Evolutionary conservation across 306 rosid species (phyloP).

Genomic region (Arachis stenosperma): DNA sequence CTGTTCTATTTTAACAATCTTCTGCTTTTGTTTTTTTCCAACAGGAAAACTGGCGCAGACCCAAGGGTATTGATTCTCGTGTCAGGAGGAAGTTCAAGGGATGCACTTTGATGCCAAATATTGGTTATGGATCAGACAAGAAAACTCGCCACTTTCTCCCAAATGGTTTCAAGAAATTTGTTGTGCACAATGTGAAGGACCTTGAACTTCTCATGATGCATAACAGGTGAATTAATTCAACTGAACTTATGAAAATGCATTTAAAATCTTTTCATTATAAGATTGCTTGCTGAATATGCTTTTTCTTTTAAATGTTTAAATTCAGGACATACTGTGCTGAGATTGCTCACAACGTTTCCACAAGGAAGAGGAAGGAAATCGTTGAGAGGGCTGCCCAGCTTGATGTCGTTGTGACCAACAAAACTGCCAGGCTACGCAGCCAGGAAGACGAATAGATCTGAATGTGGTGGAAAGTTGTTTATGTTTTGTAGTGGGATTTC

Average conservation of each 20-base stretch:
- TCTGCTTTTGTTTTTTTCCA: not conserved
- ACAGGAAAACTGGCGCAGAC: conserved; percentile 77
- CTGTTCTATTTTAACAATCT: not conserved
- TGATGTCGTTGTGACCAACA: conserved; percentile 88
- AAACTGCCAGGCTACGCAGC: conserved; percentile 80
- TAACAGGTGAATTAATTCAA: conserved; percentile 53
- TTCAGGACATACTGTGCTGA: conserved; percentile 84
- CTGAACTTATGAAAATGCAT: not conserved
- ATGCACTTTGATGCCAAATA: conserved; percentile 75
- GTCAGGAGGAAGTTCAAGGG: conserved; percentile 88
- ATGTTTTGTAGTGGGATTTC: conserved; percentile 36
- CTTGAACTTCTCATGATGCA: conserved; percentile 79
- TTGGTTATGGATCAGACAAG: conserved; percentile 86
- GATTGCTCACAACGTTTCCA: conserved; percentile 81
- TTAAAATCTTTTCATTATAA: not conserved
- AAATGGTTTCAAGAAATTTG: conserved; percentile 82
- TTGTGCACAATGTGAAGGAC: conserved; percentile 73
- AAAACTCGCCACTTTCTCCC: conserved; percentile 83
- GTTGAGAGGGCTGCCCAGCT: conserved; percentile 88
- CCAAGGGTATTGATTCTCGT: conserved; percentile 89
- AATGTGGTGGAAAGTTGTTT: not conserved
- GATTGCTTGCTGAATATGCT: not conserved
- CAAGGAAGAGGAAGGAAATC: conserved; percentile 77
- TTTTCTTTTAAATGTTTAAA: not conserved
- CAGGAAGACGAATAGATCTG: conserved; percentile 75